These are phyloP conservation scores for Fusarium agapanthi DNA, from an alignment of 2,329 filamentous ascomycete genomes.

Conservation along the genomic window DNA sequence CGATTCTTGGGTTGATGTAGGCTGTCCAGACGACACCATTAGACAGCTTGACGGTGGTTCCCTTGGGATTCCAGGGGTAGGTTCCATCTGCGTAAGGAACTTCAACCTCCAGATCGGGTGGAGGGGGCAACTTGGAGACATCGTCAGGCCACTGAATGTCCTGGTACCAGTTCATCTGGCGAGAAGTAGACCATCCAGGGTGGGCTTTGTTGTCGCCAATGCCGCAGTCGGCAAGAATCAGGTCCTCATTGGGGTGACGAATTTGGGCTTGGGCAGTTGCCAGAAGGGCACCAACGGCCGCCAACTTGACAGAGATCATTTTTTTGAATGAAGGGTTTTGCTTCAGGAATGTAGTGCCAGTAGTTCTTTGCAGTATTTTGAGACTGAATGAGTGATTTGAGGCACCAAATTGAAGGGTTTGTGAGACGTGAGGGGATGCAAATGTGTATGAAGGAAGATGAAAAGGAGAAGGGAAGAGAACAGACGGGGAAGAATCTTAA, in stretches of 20 bases:
- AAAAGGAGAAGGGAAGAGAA: not conserved
- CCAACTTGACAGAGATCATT: slow-evolving; percentile 41
- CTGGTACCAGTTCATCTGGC: slow-evolving; percentile 56
- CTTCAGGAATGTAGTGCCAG: not conserved
- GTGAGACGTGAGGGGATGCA: not conserved
- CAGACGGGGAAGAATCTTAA: not conserved
- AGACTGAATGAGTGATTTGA: not conserved
- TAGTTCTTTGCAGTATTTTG: not conserved
- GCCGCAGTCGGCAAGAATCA: slow-evolving; percentile 54
- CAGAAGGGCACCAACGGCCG: slow-evolving; percentile 38
- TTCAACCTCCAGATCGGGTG: slow-evolving; percentile 51
- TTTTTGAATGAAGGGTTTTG: not conserved
- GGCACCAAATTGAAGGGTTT: not conserved
- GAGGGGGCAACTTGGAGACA: slow-evolving; percentile 47
- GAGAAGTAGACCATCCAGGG: slow-evolving; percentile 53
- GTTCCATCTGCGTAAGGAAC: slow-evolving; percentile 50
- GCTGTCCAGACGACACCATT: slow-evolving; percentile 53
- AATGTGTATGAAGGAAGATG: slow-evolving; percentile 1
- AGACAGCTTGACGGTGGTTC: slow-evolving; percentile 50
- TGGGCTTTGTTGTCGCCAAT: slow-evolving; percentile 53
- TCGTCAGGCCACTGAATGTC: slow-evolving; percentile 50
- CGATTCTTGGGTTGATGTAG: slow-evolving; percentile 53
- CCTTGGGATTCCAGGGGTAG: slow-evolving; percentile 51
- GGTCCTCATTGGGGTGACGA: slow-evolving; percentile 47
- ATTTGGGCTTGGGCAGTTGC: slow-evolving; percentile 33